Percentiles rank a stretch among this genome's conserved stretches.
These are phyloP conservation scores for Trichophyton verrucosum DNA, from an alignment of 2,329 filamentous ascomycete genomes.

Conservation along the genomic window DNA sequence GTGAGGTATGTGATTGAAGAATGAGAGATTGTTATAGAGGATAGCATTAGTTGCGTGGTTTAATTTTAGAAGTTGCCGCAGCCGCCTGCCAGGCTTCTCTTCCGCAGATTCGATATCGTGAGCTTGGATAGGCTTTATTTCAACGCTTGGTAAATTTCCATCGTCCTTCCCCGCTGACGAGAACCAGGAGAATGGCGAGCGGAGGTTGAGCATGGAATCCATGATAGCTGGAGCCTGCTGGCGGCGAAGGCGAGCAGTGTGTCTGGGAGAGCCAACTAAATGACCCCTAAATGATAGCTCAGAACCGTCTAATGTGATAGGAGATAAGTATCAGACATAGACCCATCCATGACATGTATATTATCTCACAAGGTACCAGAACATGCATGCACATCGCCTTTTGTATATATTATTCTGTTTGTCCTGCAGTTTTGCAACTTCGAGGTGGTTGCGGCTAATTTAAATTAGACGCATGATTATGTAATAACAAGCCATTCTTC, in stretches of 20 bases:
- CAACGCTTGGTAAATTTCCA: slow-evolving; percentile 17
- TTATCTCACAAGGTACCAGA: background rate
- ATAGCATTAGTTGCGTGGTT: slow-evolving; percentile 88
- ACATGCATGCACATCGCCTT: background rate
- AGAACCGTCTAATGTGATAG: background rate
- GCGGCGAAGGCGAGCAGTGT: background rate
- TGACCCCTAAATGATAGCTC: background rate
- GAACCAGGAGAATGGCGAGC: slow-evolving; percentile 7
- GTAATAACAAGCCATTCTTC: background rate
- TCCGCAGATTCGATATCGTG: slow-evolving; percentile 68
- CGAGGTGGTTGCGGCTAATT: background rate
- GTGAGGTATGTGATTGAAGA: slow-evolving; percentile 75
- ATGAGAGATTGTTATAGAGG: slow-evolving; percentile 60
- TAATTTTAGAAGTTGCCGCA: slow-evolving; percentile 82
- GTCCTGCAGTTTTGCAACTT: background rate
- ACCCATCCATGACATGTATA: background rate
- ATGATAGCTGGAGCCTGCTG: slow-evolving; percentile 1
- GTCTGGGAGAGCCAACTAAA: background rate
- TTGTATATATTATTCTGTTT: background rate
- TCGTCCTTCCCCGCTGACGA: background rate
- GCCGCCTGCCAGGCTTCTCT: slow-evolving; percentile 65
- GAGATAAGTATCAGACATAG: background rate
- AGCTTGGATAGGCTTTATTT: slow-evolving; percentile 55
- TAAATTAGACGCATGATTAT: background rate
- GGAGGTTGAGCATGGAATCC: slow-evolving; percentile 16